Evolutionary conservation across 1,284 basidiomycete species (phyloP), one percentile per base, ranked within the genome.

Genomic region (Papiliotrema fonsecae): DNA sequence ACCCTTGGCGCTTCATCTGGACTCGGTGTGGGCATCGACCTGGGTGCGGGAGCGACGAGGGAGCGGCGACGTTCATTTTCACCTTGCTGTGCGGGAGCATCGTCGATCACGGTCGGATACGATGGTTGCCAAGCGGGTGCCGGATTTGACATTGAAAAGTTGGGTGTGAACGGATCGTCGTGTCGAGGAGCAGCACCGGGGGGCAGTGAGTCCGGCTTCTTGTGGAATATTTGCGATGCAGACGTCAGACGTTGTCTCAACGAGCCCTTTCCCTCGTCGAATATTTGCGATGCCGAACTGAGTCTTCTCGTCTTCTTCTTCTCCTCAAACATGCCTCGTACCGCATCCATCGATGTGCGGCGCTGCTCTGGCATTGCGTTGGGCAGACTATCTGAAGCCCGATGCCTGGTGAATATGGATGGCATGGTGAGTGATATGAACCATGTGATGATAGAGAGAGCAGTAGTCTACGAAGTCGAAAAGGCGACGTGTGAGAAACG

Each of bases 101-200:
- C 62, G 43, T 67, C 62, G 2, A 64, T 26, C 7, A 61, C 58
- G 3, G 60, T 47, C 4, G 64, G 62, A 48, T 67, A 67, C 2
- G 59, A 59, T 6, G 64, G 61, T 22, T 55, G 51, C 64, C 64
- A 67, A 7, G 34, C 49, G n/a, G 57, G 60, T 9, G 55, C 48
- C 4, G 63, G 57, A 9, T 36, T 39, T 6, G 56, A 45, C 1
- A 63, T 42, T 31, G 55, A 26, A 44, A 57, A 63, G 38, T 49
- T 51, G 10, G 51, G 54, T 31, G 56, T 55, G 16, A 51, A 30
- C 14, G 51, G 50, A 41, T 60, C 51, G 11, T 47, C 31, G 46
- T 60, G 55, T 32, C 58, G 36, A 19, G 40, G 49, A 31, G 49
- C 37, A 11, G 44, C 44, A 5, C 45, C 49, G 9, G 45, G n/a